Percentiles rank a stretch among this genome's conserved stretches.
Conservation (phyloP, 2,329 filamentous ascomycete genomes). For the Ophiostoma populinum region DNA sequence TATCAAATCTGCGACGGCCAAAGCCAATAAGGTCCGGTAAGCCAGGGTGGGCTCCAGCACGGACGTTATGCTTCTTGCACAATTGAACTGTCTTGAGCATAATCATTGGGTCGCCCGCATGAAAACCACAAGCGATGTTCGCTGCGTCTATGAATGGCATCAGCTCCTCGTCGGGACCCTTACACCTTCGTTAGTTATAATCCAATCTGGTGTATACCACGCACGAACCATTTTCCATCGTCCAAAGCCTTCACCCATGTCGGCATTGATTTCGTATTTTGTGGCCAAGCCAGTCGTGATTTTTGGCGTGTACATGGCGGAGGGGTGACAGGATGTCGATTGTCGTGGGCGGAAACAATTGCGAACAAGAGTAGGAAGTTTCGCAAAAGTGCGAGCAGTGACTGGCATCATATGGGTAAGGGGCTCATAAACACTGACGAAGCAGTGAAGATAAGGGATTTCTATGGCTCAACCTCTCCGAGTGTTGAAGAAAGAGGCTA, state of each 20-base stretch:
- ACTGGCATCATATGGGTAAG: too few species aligned
- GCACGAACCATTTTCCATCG: slow-evolving; percentile 18
- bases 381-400: too few species aligned
- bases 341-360: too few species aligned
- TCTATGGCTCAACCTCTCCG: too few species aligned
- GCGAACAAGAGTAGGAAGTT: too few species aligned
- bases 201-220: neutral
- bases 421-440: too few species aligned
- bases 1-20: slow-evolving; percentile 42
- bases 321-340: too few species aligned
- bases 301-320: neutral
- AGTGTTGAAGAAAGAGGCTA: too few species aligned
- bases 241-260: slow-evolving; percentile 29
- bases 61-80: slow-evolving; percentile 39
- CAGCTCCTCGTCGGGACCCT: slow-evolving; percentile 39
- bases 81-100: slow-evolving; percentile 42
- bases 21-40: slow-evolving; percentile 50
- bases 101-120: slow-evolving; percentile 43
- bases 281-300: neutral
- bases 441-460: too few species aligned
- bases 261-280: slow-evolving; percentile 21
- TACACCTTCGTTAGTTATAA: slow-evolving; percentile 9
- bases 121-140: slow-evolving; percentile 42
- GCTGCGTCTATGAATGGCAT: slow-evolving; percentile 43
- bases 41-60: slow-evolving; percentile 44